phyloP scores from a whole-genome alignment of 1,139 yeast genomes.

The Candida anutae region DNA sequence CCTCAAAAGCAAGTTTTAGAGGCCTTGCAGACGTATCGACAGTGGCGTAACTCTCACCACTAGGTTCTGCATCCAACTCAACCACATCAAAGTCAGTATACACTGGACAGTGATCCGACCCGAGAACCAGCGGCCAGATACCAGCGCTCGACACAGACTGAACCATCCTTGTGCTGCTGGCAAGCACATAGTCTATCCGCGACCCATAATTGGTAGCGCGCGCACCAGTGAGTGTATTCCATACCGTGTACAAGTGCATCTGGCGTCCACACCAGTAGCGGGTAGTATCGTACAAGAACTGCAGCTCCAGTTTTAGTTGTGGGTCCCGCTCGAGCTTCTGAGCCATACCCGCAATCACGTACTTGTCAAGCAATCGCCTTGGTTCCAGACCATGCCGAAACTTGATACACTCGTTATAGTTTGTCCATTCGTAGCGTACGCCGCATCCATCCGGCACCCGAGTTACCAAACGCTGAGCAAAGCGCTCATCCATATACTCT shows the following conservation, averaged over 20 bases:
- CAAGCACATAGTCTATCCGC: slow-evolving; percentile 70
- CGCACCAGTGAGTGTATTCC: slow-evolving; percentile 79
- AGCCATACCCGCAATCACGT: slow-evolving; percentile 11
- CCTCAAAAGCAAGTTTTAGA: slow-evolving; percentile 43
- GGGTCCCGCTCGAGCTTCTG: slow-evolving; percentile 2
- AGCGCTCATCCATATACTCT: slow-evolving; percentile 46
- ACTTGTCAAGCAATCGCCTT: slow-evolving; percentile 36
- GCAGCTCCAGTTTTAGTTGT: slow-evolving; percentile 6
- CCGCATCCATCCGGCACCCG: not conserved
- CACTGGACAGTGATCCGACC: slow-evolving; percentile 95
- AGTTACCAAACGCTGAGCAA: slow-evolving; percentile 15
- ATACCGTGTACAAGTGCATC: slow-evolving; percentile 74
- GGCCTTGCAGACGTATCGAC: slow-evolving; percentile 2
- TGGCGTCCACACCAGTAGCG: slow-evolving; percentile 51
- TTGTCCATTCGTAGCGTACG: slow-evolving; percentile 31
- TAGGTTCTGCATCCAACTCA: not conserved
- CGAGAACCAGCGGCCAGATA: slow-evolving; percentile 63
- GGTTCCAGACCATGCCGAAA: slow-evolving; percentile 39
- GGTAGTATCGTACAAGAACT: slow-evolving; percentile 55
- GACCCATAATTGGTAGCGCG: slow-evolving; percentile 84
- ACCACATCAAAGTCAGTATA: slow-evolving; percentile 52
- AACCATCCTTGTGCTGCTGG: slow-evolving; percentile 29
- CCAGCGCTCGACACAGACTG: slow-evolving; percentile 39
- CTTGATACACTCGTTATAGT: slow-evolving; percentile 27
- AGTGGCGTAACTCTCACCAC: not conserved